Evolutionary conservation across 164 flowering plant genomes (phyloP).

Genomic region (Sextonia rubra): DNA sequence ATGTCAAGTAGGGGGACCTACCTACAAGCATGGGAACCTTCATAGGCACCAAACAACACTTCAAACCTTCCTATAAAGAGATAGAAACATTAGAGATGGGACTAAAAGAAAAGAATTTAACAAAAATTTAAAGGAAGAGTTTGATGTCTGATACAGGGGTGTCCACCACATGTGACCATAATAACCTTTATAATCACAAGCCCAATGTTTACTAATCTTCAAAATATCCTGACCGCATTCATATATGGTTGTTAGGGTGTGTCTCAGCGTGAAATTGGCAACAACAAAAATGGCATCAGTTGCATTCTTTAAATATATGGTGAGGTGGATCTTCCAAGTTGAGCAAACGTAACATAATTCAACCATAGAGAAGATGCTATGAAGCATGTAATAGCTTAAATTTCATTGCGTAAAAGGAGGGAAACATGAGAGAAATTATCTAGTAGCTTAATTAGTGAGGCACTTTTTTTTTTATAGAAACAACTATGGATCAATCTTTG

Average conservation of each 20-base stretch:
- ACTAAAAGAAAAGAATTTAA: neutral
- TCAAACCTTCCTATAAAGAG: neutral
- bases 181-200: neutral
- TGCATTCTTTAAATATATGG: neutral
- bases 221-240: neutral
- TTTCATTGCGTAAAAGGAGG: neutral
- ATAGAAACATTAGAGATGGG: neutral
- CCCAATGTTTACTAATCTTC: neutral
- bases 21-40: conserved; percentile 5
- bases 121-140: neutral
- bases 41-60: neutral
- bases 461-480: too few species aligned
- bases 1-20: neutral
- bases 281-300: neutral
- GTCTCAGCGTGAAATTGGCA: neutral
- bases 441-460: too few species aligned
- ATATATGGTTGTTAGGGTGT: neutral
- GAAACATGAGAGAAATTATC: conserved; percentile 3
- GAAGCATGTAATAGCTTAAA: neutral
- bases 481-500: too few species aligned
- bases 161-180: conserved; percentile 4
- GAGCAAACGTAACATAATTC: neutral
- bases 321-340: neutral
- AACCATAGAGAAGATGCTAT: neutral
- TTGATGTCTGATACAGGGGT: conserved; percentile 10